phyloP scores from a whole-genome alignment of 768 basidiomycete species.

The Tulasnella sp. region DNA sequence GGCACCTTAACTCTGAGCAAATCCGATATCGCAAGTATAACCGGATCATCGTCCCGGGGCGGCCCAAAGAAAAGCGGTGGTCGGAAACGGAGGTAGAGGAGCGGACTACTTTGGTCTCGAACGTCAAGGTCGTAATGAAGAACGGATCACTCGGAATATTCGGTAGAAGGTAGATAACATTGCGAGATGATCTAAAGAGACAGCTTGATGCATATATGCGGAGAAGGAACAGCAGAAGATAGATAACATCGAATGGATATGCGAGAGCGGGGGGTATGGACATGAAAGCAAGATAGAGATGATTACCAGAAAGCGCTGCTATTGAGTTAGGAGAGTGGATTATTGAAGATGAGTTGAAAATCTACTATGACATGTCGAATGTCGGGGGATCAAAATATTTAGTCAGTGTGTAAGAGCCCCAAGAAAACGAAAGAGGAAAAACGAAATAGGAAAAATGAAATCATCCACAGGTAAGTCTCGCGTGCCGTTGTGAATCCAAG shows the following conservation, averaged over 20 bases:
- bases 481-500: conserved; percentile 14
- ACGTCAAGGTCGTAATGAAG: not conserved
- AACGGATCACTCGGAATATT: not conserved
- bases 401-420: not conserved
- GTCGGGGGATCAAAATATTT: conserved; percentile 11
- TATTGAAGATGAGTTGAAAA: not conserved
- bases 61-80: not conserved
- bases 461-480: not conserved
- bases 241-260: conserved; percentile 4
- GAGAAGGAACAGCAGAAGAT: not conserved
- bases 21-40: conserved; percentile 57
- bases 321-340: not conserved
- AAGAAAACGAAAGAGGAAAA: not conserved
- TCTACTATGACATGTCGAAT: conserved; percentile 12
- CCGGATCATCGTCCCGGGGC: conserved; percentile 36
- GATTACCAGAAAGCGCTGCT: conserved; percentile 6
- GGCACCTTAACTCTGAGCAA: conserved; percentile 68
- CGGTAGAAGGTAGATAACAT: conserved; percentile 8
- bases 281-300: not conserved
- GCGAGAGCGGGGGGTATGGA: conserved; percentile 6
- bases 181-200: conserved; percentile 13
- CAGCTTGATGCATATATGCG: conserved; percentile 6
- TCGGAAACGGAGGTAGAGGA: not conserved
- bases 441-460: not conserved
- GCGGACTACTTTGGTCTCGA: not conserved